A percentile compares a stretch with the other conserved stretches of the same genome.
These are phyloP conservation scores for Geum urbanum DNA, from an alignment of 306 rosid genomes.

Conservation along the genomic window DNA sequence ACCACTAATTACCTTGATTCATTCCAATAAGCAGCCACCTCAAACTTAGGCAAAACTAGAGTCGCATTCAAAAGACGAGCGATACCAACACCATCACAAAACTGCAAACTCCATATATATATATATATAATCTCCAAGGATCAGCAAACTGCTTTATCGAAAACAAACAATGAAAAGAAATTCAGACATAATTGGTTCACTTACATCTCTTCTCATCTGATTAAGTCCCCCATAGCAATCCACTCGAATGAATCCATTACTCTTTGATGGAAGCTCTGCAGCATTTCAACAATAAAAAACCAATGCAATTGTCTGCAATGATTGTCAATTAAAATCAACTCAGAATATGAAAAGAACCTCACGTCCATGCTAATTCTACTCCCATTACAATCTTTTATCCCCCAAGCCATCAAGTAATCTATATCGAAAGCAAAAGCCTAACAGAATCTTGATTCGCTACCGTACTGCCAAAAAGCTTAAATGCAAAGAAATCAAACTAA, in stretches of 20 bases:
- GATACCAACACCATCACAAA: conserved; percentile 92
- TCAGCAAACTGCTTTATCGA: conserved; percentile 23
- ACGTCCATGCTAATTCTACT: conserved; percentile 13
- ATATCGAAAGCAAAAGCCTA: neutral
- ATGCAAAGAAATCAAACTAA: neutral
- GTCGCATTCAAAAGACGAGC: conserved; percentile 84
- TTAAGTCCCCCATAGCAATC: conserved; percentile 97
- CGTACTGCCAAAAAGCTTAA: neutral
- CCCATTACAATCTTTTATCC: neutral
- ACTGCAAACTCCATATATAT: conserved; percentile 40
- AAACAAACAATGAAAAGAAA: neutral
- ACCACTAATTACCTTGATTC: conserved; percentile 64
- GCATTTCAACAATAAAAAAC: conserved; percentile 62
- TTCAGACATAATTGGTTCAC: conserved; percentile 16
- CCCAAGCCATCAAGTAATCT: neutral
- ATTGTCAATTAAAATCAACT: conserved; percentile 62
- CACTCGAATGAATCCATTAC: conserved; percentile 80
- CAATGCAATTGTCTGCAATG: conserved; percentile 74
- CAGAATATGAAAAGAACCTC: conserved; percentile 43
- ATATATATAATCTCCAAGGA: conserved; percentile 6
- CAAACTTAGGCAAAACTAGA: conserved; percentile 82
- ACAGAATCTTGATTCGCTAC: neutral
- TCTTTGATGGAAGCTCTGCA: conserved; percentile 72
- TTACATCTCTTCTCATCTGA: conserved; percentile 96
- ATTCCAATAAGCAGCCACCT: conserved; percentile 92